Evolutionary conservation across 305 asterid species (phyloP).

Genomic region (Solanum hybrid): DNA sequence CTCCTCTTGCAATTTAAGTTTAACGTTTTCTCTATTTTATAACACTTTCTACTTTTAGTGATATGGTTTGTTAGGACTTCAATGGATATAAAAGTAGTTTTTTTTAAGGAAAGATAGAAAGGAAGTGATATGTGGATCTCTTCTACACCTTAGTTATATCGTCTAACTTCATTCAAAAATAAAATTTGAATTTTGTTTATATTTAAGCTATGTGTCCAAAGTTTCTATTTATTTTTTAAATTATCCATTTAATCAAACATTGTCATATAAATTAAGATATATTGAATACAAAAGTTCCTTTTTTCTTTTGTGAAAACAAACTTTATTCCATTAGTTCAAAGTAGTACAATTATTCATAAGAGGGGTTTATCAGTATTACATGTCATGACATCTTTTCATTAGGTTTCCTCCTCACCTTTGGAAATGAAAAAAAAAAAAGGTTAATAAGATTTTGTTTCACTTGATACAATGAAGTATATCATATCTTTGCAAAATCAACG

Average conservation of each 20-base stretch:
- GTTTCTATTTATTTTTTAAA: background rate
- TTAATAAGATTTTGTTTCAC: background rate
- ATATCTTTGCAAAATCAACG: conserved; percentile 10
- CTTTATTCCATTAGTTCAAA: background rate
- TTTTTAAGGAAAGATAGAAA: background rate
- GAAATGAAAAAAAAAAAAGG: background rate
- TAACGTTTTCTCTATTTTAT: too few relatives aligned
- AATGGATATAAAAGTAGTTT: background rate
- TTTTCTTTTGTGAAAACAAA: background rate
- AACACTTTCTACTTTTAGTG: background rate
- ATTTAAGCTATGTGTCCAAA: background rate
- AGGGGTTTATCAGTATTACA: background rate
- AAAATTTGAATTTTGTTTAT: background rate
- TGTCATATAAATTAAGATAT: background rate
- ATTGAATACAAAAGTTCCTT: background rate
- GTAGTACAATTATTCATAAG: background rate
- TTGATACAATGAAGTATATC: background rate
- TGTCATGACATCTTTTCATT: background rate
- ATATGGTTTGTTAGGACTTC: background rate
- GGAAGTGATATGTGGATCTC: background rate
- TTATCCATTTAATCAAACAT: background rate
- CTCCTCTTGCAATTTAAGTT: too few relatives aligned
- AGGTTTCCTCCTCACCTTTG: background rate
- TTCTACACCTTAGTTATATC: background rate
- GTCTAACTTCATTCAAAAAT: background rate